Evolutionary conservation across 176 grass and related monocot genomes (phyloP).

Genomic region (Bolboschoenus planiculmis): DNA sequence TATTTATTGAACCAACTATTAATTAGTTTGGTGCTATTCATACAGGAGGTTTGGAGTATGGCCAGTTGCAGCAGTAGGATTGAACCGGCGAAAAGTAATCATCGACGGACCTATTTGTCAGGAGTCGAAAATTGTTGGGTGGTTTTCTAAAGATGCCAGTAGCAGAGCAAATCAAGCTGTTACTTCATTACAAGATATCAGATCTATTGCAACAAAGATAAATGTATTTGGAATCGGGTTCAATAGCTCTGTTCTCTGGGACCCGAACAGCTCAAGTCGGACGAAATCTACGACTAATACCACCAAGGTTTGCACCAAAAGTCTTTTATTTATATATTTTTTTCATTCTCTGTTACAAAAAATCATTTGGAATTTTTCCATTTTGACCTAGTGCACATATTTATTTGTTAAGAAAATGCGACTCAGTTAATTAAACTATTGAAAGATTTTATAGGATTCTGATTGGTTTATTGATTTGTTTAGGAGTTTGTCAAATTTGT

Average conservation of each 20-base stretch:
- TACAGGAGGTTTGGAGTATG: slow-evolving; percentile 48
- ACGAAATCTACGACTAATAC: slow-evolving; percentile 26
- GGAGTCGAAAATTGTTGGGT: slow-evolving; percentile 42
- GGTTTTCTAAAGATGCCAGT: slow-evolving; percentile 31
- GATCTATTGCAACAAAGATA: slow-evolving; percentile 24
- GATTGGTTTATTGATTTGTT: slow-evolving; percentile 7
- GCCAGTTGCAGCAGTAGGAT: slow-evolving; percentile 35
- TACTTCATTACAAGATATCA: slow-evolving; percentile 4
- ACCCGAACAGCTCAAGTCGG: slow-evolving; percentile 28
- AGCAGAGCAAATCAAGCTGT: neutral
- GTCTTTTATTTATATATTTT: neutral
- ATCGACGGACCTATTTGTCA: slow-evolving; percentile 42
- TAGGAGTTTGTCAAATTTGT: slow-evolving; percentile 50
- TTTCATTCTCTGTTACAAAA: neutral
- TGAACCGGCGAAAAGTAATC: slow-evolving; percentile 22
- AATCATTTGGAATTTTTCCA: neutral
- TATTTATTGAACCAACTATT: neutral
- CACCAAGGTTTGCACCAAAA: slow-evolving; percentile 31
- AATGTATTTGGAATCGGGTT: slow-evolving; percentile 45
- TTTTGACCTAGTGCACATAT: neutral
- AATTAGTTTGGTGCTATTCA: neutral
- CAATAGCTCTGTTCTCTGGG: slow-evolving; percentile 65
- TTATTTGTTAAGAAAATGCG: neutral
- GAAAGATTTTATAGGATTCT: neutral
- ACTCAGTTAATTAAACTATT: neutral